Evolutionary conservation across 2,329 filamentous ascomycete species (phyloP).

Genomic region (Sporothrix inflata): DNA sequence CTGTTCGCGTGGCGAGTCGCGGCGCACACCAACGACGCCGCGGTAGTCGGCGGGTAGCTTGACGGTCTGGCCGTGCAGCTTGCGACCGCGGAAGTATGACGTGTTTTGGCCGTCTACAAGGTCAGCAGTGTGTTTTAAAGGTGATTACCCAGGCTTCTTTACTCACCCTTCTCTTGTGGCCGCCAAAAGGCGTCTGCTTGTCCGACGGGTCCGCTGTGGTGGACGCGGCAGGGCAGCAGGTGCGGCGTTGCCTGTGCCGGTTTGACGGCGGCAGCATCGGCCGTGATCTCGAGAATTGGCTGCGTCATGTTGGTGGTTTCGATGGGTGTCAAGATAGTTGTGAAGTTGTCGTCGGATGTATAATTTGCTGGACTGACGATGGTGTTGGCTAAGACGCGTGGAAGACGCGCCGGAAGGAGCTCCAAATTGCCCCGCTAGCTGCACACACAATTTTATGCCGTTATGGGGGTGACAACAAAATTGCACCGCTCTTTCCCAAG

Average conservation of each 20-base stretch:
- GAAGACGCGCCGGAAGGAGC: conserved; percentile 9
- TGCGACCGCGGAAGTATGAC: conserved; percentile 78
- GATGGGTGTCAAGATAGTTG: not conserved
- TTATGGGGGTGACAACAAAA: not conserved
- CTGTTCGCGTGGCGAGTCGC: conserved; percentile 40
- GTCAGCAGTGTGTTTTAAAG: not conserved
- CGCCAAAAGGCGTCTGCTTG: conserved; percentile 71
- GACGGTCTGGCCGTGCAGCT: conserved; percentile 69
- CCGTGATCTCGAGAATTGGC: conserved; percentile 48
- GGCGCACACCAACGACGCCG: conserved; percentile 61
- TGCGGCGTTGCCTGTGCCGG: conserved; percentile 60
- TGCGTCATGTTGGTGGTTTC: conserved; percentile 43
- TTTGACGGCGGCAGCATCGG: conserved; percentile 33
- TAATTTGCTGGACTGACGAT: not conserved
- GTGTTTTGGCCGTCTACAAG: conserved; percentile 54
- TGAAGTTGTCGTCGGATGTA: not conserved
- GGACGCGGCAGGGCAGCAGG: conserved; percentile 77
- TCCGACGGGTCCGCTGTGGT: conserved; percentile 74
- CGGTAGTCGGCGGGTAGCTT: conserved; percentile 72
- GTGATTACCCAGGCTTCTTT: not conserved
- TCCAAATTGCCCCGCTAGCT: conserved; percentile 17
- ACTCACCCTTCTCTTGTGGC: conserved; percentile 46
- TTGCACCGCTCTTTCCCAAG: not conserved
- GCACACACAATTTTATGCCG: not conserved
- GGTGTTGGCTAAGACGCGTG: not conserved